phyloP scores from a whole-genome alignment of 345 rosid genomes.

The Bruguiera sexangula region DNA sequence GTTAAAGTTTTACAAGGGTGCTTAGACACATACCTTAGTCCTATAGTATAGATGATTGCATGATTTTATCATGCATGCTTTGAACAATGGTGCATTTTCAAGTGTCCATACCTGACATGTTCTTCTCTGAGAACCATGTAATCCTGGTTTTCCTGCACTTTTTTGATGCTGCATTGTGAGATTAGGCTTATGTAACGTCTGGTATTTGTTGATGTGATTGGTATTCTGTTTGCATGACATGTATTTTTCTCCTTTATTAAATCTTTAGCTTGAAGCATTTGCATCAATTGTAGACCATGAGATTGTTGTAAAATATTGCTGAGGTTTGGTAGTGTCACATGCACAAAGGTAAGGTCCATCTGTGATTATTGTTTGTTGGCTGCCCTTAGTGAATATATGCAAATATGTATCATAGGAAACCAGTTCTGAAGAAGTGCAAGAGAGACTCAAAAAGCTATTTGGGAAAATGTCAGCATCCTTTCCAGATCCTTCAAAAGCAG shows the following conservation, averaged over 20 bases:
- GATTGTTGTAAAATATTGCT: background rate
- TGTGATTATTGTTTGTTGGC: background rate
- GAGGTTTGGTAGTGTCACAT: background rate
- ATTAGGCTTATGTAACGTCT: background rate
- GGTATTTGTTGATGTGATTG: background rate
- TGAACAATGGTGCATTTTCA: too few species aligned
- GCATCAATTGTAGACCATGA: background rate
- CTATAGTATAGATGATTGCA: too few species aligned
- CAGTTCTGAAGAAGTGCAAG: constrained; percentile 47
- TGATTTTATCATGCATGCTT: too few species aligned
- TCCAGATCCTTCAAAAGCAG: constrained; percentile 72
- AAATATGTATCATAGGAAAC: constrained; percentile 44
- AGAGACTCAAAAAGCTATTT: constrained; percentile 40
- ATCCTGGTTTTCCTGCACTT: background rate
- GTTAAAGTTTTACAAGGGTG: too few species aligned
- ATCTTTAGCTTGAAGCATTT: background rate
- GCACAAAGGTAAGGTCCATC: background rate
- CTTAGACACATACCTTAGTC: too few species aligned
- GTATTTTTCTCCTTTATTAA: background rate
- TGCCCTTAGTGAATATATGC: constrained; percentile 10
- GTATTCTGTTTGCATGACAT: background rate
- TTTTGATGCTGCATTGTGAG: background rate
- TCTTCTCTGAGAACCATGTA: too few species aligned
- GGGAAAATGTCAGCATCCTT: constrained; percentile 73
- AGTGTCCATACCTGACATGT: too few species aligned